Conservation (phyloP, 768 basidiomycete species). For the Rhizopogon vesiculosus region DNA sequence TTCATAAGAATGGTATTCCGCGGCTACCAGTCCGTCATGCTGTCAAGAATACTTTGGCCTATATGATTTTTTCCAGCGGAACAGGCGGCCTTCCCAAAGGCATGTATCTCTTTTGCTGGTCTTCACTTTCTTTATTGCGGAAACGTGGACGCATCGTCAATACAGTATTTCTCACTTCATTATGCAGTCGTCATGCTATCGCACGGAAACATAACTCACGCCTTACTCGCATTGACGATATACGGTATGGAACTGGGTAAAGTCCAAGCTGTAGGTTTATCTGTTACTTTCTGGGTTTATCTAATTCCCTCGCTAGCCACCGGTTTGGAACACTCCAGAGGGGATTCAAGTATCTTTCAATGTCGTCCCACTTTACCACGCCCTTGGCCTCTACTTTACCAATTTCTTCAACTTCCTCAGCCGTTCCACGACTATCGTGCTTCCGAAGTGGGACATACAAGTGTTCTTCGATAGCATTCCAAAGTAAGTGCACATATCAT, state of each 20-base stretch:
- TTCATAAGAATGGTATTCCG: constrained; percentile 30
- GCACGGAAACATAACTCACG: constrained; percentile 48
- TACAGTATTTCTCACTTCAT: constrained; percentile 26
- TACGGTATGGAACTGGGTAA: constrained; percentile 19
- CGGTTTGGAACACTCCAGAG: too few species aligned
- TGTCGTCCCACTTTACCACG: too few species aligned
- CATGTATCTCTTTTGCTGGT: constrained; percentile 9
- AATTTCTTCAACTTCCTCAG: constrained; percentile 20
- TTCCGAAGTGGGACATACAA: constrained; percentile 51
- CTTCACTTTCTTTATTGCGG: neutral
- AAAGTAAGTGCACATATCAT: constrained; percentile 33
- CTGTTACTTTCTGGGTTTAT: constrained; percentile 36
- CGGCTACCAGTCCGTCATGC: constrained; percentile 36
- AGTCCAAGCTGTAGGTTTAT: constrained; percentile 29
- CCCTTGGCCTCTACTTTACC: too few species aligned
- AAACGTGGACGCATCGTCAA: neutral
- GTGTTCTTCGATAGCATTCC: constrained; percentile 43
- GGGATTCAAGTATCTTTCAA: too few species aligned
- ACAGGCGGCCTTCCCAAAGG: constrained; percentile 68
- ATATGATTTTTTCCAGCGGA: constrained; percentile 65
- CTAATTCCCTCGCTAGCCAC: too few species aligned
- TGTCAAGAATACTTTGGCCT: constrained; percentile 47
- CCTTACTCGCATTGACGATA: constrained; percentile 31
- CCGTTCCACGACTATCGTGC: constrained; percentile 41
- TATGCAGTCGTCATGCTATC: constrained; percentile 46